A percentile compares a stretch with the other conserved stretches of the same genome.
Conservation (phyloP, 805 yeast genomes). For the Ogataea ganodermae region DNA sequence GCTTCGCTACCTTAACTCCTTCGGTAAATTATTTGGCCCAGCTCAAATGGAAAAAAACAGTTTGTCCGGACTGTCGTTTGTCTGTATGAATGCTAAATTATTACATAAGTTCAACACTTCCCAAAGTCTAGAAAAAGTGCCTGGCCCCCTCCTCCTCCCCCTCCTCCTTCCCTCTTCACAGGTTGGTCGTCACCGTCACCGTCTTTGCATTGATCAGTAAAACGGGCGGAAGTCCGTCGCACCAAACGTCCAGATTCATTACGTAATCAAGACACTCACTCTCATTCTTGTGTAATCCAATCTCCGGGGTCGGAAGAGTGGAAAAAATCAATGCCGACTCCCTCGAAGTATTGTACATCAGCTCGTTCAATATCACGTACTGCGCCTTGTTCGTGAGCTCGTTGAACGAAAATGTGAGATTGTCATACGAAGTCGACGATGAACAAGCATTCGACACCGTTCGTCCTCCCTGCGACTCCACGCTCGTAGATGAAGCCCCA, state of each 20-base stretch:
- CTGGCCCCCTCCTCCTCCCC: background rate
- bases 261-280: conserved; percentile 74
- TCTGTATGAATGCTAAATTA: background rate
- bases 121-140: background rate
- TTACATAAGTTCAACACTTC: too few species aligned
- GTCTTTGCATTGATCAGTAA: conserved; percentile 86
- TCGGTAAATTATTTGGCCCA: background rate
- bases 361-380: conserved; percentile 81
- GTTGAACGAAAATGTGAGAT: conserved; percentile 55
- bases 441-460: background rate
- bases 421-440: conserved; percentile 23
- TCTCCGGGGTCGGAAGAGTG: conserved; percentile 84
- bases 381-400: conserved; percentile 92
- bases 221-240: conserved; percentile 79
- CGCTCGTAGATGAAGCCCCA: background rate
- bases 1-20: too few species aligned
- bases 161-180: conserved; percentile 38
- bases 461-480: background rate
- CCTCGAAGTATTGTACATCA: conserved; percentile 68
- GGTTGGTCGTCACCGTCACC: conserved; percentile 93
- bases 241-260: conserved; percentile 75
- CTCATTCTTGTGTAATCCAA: conserved; percentile 76
- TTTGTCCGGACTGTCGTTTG: too few species aligned
- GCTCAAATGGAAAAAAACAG: too few species aligned
- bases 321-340: conserved; percentile 76